Evolutionary conservation across 2,329 filamentous ascomycete species (phyloP).

Genomic region (Botrytis cinerea): DNA sequence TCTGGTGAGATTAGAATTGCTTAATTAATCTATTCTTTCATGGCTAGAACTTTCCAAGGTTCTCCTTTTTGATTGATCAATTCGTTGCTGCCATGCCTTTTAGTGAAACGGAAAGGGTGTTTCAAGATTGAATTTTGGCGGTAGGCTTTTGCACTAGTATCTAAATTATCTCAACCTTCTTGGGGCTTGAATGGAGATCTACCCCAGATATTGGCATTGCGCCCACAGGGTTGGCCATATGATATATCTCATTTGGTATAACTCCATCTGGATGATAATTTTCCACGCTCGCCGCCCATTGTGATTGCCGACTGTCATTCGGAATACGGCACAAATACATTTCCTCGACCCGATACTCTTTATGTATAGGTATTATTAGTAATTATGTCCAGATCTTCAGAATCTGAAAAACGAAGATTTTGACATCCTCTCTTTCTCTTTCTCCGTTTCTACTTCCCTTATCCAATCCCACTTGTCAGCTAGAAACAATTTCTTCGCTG

Average conservation of each 20-base stretch:
- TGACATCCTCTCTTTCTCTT: constrained; percentile 28
- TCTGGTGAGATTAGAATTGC: not conserved
- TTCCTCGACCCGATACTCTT: not conserved
- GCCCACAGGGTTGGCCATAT: not conserved
- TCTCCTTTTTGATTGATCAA: constrained; percentile 11
- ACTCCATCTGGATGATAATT: not conserved
- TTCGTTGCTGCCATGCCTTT: not conserved
- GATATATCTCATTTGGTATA: not conserved
- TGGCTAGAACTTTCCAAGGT: not conserved
- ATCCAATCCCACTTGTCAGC: constrained; percentile 61
- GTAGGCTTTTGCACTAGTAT: not conserved
- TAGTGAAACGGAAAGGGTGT: not conserved
- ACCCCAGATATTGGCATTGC: constrained; percentile 4
- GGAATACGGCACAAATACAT: not conserved
- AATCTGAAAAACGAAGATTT: constrained; percentile 23
- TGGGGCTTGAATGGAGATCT: not conserved
- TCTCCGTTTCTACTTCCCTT: constrained; percentile 26
- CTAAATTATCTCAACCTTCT: not conserved
- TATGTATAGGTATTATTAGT: not conserved
- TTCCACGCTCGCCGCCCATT: not conserved
- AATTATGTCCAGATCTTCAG: not conserved
- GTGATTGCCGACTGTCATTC: not conserved
- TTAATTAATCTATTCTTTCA: constrained; percentile 2
- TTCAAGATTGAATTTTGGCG: not conserved
- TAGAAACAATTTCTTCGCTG: constrained; percentile 57